phyloP scores from a whole-genome alignment of 768 basidiomycete genomes.

The Leucogyrophana mollusca region DNA sequence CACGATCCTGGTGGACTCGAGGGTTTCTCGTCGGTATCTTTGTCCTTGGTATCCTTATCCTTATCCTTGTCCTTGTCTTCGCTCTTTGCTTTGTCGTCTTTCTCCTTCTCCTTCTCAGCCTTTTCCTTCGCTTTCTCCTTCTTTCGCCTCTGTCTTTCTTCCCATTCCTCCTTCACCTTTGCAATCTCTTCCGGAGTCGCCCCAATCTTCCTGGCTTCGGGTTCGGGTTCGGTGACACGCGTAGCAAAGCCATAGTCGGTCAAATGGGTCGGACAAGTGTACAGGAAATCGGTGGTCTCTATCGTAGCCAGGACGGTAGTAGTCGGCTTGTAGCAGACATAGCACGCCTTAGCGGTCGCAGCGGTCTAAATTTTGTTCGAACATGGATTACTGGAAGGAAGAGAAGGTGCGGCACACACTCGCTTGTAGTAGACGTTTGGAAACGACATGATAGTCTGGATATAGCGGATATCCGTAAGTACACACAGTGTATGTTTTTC shows the following conservation, averaged over 20 bases:
- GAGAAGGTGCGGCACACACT: constrained; percentile 43
- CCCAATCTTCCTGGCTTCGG: constrained; percentile 31
- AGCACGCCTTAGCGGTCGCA: constrained; percentile 77
- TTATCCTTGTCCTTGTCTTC: constrained; percentile 37
- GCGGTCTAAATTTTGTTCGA: constrained; percentile 50
- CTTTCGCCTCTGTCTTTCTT: constrained; percentile 65
- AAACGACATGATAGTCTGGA: constrained; percentile 57
- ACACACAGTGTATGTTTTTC: neutral
- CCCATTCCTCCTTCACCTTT: constrained; percentile 79
- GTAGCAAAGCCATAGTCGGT: constrained; percentile 75
- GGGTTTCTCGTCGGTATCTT: constrained; percentile 15
- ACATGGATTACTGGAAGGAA: constrained; percentile 1
- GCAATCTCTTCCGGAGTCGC: constrained; percentile 70
- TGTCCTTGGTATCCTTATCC: constrained; percentile 26
- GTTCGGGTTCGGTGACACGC: constrained; percentile 40
- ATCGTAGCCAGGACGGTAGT: constrained; percentile 82
- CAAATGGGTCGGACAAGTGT: constrained; percentile 81
- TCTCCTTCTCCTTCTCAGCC: constrained; percentile 42
- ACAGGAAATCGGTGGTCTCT: constrained; percentile 82
- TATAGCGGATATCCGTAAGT: neutral
- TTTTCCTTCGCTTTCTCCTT: constrained; percentile 53
- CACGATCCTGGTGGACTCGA: constrained; percentile 29
- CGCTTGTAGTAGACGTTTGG: constrained; percentile 88
- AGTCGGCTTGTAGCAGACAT: constrained; percentile 76
- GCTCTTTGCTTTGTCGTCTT: constrained; percentile 31